Percentiles rank a stretch among this genome's conserved stretches.
Conservation (phyloP, 768 basidiomycete species). For the Russula brevipes region DNA sequence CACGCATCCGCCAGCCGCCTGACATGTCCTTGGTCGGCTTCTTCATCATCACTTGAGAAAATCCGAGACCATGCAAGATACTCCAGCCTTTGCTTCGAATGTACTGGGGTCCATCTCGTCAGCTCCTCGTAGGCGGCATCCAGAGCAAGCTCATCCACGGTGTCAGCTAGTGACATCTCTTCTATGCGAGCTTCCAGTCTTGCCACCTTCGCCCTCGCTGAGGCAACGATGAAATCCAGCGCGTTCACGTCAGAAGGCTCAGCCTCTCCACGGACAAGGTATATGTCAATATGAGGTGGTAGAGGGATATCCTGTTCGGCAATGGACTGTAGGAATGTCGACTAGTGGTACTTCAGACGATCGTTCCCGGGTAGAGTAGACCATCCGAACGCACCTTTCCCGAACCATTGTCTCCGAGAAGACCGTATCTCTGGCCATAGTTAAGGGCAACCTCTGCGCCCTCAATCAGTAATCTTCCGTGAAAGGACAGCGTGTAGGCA, state of each 20-base stretch:
- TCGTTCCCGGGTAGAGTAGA: conserved; percentile 8
- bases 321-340: conserved; percentile 93
- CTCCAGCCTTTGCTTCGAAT: conserved; percentile 93
- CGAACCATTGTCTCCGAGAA: conserved; percentile 96
- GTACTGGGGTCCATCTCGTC: conserved; percentile 95
- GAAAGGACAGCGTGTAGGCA: conserved; percentile 92
- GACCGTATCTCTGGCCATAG: conserved; percentile 90
- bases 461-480: conserved; percentile 80
- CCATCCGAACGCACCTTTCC: conserved; percentile 72
- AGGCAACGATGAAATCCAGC: conserved; percentile 93
- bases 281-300: conserved; percentile 93
- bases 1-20: conserved; percentile 99
- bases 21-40: conserved; percentile 98
- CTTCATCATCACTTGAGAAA: conserved; percentile 86
- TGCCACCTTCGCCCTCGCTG: conserved; percentile 89
- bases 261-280: conserved; percentile 92
- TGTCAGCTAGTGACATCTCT: conserved; percentile 84
- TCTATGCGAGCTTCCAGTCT: conserved; percentile 91
- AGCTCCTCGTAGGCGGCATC: conserved; percentile 92
- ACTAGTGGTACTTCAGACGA: conserved; percentile 42
- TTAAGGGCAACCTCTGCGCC: conserved; percentile 72
- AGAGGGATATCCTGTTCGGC: conserved; percentile 94
- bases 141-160: conserved; percentile 81
- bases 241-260: conserved; percentile 95
- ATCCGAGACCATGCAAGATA: conserved; percentile 97